Percentiles rank a stretch among this genome's conserved stretches.
These are phyloP conservation scores for Misopates orontium DNA, from an alignment of 257 asterid genomes.

Conservation along the genomic window DNA sequence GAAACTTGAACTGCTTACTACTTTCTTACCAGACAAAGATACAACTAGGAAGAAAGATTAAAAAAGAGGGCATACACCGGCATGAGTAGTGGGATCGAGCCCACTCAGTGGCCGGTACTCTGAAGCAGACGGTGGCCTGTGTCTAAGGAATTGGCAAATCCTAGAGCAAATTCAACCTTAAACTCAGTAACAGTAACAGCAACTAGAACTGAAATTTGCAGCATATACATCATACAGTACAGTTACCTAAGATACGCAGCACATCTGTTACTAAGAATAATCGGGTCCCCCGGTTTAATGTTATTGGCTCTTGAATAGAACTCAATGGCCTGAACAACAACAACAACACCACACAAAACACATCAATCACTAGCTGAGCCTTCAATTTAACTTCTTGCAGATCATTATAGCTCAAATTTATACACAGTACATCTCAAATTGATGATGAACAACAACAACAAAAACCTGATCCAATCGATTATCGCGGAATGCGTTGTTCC, in stretches of 20 bases:
- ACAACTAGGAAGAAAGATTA: neutral
- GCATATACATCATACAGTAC: too few species aligned
- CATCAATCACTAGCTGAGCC: neutral
- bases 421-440: too few species aligned
- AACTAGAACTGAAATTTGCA: too few species aligned
- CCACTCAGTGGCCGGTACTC: slow-evolving; percentile 84
- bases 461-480: slow-evolving; percentile 71
- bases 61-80: slow-evolving; percentile 58
- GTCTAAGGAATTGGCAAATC: slow-evolving; percentile 68
- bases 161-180: slow-evolving; percentile 38
- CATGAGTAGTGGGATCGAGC: slow-evolving; percentile 87
- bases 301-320: slow-evolving; percentile 75
- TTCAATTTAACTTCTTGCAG: too few species aligned
- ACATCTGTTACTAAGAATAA: slow-evolving; percentile 81
- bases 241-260: slow-evolving; percentile 78
- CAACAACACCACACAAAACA: neutral
- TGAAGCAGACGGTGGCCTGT: slow-evolving; percentile 77
- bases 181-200: neutral
- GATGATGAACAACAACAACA: slow-evolving; percentile 16
- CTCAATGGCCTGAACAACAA: slow-evolving; percentile 66
- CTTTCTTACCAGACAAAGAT: slow-evolving; percentile 7
- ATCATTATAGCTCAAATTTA: too few species aligned
- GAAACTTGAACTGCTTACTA: slow-evolving; percentile 11
- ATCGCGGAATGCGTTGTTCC: slow-evolving; percentile 71
- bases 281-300: slow-evolving; percentile 67